Evolutionary conservation across 2,329 filamentous ascomycete species (phyloP), one percentile per base, ranked within the genome.

Genomic region (Sordariomycetes sp.): DNA sequence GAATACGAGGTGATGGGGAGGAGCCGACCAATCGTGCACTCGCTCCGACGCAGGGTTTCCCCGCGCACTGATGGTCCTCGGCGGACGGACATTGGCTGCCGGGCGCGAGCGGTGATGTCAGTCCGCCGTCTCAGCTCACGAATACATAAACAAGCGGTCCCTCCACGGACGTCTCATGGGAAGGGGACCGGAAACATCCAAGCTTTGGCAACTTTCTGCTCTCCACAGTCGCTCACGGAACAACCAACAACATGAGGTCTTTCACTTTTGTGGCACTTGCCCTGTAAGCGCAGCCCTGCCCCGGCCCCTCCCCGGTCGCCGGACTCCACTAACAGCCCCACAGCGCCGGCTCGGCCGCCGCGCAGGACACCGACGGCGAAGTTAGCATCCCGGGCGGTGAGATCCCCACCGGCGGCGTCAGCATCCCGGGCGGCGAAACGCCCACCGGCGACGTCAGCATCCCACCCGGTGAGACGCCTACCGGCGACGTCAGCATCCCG

Each of bases 161-260:
- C 20, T 40, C 35, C 12, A 20, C 20, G 5, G 20, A 46, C 4
- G 22, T 11, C 14, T 46, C 18, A 11, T 43, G 54, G 18, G 12
- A 24, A 22, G 32, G n/a, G 20, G 28, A 34, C 40, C 10, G 46
- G 6, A 48, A 46, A 20, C 8, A 34, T 51, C 32, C 14, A 14
- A 57, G 14, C 24, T 14, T 37, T 8, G n/a, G 8, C 28, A 32
- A 32, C 37, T 57, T 25, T n/a, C 50, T 20, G 8, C 6, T 32
- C 51, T 57, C 14, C 34, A 51, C 24, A 25, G 50, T 57, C 55
- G 43, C 55, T 57, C 46, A 25, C 43, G 12, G 12, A 14, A 40
- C 55, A 57, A 18, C 22, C 43, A 57, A 48, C 6, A 57, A 48
- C 6, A 57, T 57, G 55, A 57, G 50, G 55, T 57, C 55, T 10